Base-by-base conservation (phyloP, 2,329 filamentous ascomycete genomes). In the Aspergillus sergii region DNA sequence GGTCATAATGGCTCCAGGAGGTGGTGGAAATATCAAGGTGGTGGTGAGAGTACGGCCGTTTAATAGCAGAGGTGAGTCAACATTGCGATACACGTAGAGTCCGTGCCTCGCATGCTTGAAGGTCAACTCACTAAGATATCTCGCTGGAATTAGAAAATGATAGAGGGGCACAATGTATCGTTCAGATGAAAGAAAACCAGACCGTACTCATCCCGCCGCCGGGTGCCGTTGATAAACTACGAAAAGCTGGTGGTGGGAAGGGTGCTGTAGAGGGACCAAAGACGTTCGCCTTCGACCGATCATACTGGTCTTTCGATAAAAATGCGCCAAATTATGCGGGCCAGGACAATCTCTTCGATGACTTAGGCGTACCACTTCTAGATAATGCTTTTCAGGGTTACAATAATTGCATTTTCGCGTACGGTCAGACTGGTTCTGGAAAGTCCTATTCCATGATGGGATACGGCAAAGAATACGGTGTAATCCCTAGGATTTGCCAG, bases 361-460 rank as follows among this genome's bases (percentile, higher is more conserved):
- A 98, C 76, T 82, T 99, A 66, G 95, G 95, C 66, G 88, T 89
- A 70, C 95, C 95, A 59, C 85, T 99, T 63, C 86, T 99, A 69
- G 94, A 99, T 82, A 99, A 99, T 86, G 95, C 95, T 21, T 99
- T 99, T 76, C 89, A 94, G 73, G 95, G 95, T 51, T 99, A 98
- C 83, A 98, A 99, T 84, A 99, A 98, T 79, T 99, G 95, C 84
- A 99, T 99, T 75, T 99, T 99, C 77, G 95, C 95, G 16, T 99
- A 99, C 76, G 95, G 95, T 21, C 95, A 99, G 82, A 99, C 95
- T 2, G 95, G 95, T 70, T 98, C 95, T 1, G 95, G 95, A 80
- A 99, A 99, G 82, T 97, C 93, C 19, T 99, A 99, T 79, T 97
- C 94, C 36, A 99, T 99, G 94, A 99, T 99, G 95, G 95, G 95